Conservation (phyloP, 805 yeast genomes). For the Crinitomyces ghanaensis region DNA sequence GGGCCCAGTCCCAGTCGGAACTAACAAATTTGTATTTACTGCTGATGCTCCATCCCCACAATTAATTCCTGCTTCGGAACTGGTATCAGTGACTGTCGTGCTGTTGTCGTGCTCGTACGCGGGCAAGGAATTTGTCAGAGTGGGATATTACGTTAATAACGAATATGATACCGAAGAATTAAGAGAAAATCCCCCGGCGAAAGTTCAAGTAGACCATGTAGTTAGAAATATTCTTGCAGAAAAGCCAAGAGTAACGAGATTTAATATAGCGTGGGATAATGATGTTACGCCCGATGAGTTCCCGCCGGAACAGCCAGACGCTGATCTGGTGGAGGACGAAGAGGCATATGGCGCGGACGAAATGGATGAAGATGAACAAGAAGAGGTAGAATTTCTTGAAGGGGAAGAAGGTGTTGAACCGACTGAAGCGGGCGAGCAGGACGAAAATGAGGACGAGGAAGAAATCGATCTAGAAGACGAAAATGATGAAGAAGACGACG, state of each 20-base stretch:
- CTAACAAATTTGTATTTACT: constrained; percentile 80
- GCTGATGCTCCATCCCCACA: constrained; percentile 98
- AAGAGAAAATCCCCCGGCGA: constrained; percentile 85
- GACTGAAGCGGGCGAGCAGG: constrained; percentile 16
- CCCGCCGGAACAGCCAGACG: constrained; percentile 69
- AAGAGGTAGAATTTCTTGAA: constrained; percentile 11
- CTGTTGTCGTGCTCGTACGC: constrained; percentile 86
- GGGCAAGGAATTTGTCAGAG: constrained; percentile 90
- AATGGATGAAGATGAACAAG: constrained; percentile 27
- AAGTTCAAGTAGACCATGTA: constrained; percentile 88
- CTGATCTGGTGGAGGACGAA: constrained; percentile 49
- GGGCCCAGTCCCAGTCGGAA: constrained; percentile 97
- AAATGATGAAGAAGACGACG: constrained; percentile 31
- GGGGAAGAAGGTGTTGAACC: constrained; percentile 9
- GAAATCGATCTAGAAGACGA: constrained; percentile 34
- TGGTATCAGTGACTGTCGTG: constrained; percentile 91
- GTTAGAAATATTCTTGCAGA: constrained; percentile 92
- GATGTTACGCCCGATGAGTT: constrained; percentile 22
- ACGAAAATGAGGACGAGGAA: constrained; percentile 35
- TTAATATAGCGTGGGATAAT: constrained; percentile 77
- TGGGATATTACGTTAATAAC: constrained; percentile 94
- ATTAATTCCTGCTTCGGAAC: constrained; percentile 87
- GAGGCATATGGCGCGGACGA: constrained; percentile 32
- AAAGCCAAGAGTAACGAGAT: constrained; percentile 93
- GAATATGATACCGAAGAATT: constrained; percentile 91